Percentiles rank a stretch among this genome's conserved stretches.
These are phyloP conservation scores for Phytophthora multivora DNA, from an alignment of 352 stramenopile species.

Conservation along the genomic window DNA sequence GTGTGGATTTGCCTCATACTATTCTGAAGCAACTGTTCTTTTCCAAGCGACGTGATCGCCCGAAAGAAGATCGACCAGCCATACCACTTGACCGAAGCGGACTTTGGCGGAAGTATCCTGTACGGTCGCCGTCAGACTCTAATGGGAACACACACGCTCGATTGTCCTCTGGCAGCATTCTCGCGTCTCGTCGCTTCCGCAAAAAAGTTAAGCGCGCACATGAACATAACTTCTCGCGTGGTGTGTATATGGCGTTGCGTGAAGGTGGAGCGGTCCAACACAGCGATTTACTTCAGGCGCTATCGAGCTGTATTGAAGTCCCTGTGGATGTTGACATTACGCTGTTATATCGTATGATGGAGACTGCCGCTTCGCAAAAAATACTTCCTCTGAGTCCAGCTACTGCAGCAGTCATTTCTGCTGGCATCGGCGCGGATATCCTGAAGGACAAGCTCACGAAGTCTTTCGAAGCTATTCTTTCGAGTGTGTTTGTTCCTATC, in stretches of 20 bases:
- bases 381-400: constrained; percentile 33
- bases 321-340: constrained; percentile 89
- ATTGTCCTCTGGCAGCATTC: constrained; percentile 31
- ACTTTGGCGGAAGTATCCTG: constrained; percentile 24
- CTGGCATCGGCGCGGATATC: constrained; percentile 48
- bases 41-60: constrained; percentile 25
- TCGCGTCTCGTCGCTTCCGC: constrained; percentile 60
- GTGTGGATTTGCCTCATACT: constrained; percentile 44
- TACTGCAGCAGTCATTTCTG: constrained; percentile 41
- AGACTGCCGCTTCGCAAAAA: constrained; percentile 41
- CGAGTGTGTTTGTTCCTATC: constrained; percentile 64
- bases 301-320: constrained; percentile 87
- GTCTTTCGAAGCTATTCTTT: constrained; percentile 73
- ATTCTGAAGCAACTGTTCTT: constrained; percentile 67
- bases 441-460: constrained; percentile 73
- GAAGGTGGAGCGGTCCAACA: constrained; percentile 78
- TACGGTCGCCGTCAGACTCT: constrained; percentile 23
- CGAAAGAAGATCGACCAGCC: constrained; percentile 23
- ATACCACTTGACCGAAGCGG: constrained; percentile 32
- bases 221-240: constrained; percentile 89
- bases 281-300: constrained; percentile 84
- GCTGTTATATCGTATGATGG: constrained; percentile 85
- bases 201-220: constrained; percentile 87
- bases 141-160: constrained; percentile 2
- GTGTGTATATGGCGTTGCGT: constrained; percentile 82